A percentile compares a stretch with the other conserved stretches of the same genome.
These are phyloP conservation scores for Amaranthus hypochondriacus DNA, from an alignment of 148 eudicot genomes.

Conservation along the genomic window DNA sequence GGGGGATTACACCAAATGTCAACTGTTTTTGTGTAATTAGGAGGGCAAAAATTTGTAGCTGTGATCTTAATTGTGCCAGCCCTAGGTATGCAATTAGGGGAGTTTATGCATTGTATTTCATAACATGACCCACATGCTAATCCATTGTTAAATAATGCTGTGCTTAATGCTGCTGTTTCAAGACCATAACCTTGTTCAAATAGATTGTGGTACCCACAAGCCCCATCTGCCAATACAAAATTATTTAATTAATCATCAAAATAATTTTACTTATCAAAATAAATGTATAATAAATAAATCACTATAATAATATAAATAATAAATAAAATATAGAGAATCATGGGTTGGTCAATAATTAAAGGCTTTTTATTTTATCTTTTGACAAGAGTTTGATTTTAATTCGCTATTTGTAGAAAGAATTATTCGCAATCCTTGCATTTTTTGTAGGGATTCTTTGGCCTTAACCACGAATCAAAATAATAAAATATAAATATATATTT, in stretches of 20 bases:
- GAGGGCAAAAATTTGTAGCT: slow-evolving; percentile 35
- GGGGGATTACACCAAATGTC: slow-evolving; percentile 38
- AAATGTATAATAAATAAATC: too few relatives aligned
- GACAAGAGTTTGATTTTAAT: too few relatives aligned
- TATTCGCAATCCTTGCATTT: too few relatives aligned
- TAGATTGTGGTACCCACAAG: slow-evolving; percentile 35
- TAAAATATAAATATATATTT: too few relatives aligned
- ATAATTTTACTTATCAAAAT: too few relatives aligned
- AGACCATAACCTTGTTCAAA: slow-evolving; percentile 34
- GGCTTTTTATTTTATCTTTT: too few relatives aligned
- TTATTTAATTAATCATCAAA: not conserved
- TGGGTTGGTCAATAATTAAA: too few relatives aligned
- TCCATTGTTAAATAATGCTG: slow-evolving; percentile 29
- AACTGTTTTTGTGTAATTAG: slow-evolving; percentile 23
- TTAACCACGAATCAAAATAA: too few relatives aligned
- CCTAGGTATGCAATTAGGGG: slow-evolving; percentile 21
- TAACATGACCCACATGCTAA: slow-evolving; percentile 33
- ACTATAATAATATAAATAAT: too few relatives aligned
- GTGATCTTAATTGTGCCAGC: slow-evolving; percentile 18
- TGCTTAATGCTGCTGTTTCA: slow-evolving; percentile 37
- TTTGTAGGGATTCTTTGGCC: too few relatives aligned
- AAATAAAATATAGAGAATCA: too few relatives aligned
- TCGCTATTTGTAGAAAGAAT: too few relatives aligned
- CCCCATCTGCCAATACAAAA: slow-evolving; percentile 26
- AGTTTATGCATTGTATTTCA: slow-evolving; percentile 27